Evolutionary conservation across 768 basidiomycete genomes (phyloP), one percentile per base, ranked within the genome.

Genomic region (Tylopilus felleus): DNA sequence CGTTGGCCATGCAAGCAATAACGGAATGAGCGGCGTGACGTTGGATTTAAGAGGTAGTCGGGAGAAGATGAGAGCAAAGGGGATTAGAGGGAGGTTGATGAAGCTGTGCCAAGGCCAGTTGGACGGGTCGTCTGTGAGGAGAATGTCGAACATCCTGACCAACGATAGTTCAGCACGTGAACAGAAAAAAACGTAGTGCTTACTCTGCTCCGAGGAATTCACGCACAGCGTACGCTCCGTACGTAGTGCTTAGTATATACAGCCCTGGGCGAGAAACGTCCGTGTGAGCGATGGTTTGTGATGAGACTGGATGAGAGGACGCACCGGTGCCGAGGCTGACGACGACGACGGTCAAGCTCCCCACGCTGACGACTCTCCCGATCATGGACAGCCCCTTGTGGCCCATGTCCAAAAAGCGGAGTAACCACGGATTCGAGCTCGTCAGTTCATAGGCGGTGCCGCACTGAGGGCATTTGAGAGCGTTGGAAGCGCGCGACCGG

Each of bases 381-480:
- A 77, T 63, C 21, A 71, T 70, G 47, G 82, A 79, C 22, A 87
- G 55, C 2, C 72, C 40, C 47, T 65, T 75, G 65, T 88, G 85
- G 14, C 80, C 72, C 1, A 68, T 53, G n/a, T 81, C 71, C 52
- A 90, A 59, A 22, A 81, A 50, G 16, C 74, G 71, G 31, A 90
- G 73, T 0, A 80, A 36, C 12, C 71, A 49, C 1, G 87, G 84
- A 49, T 83, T 80, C 10, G 83, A 71, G 69, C 86, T 90, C 58
- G 83, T 79, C 47, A 90, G 65, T 65, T 86, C 81, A 64, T 90
- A 91, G 33, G 64, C 61, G 0, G 83, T 74, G 12, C 83, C 77
- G 56, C 90, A 92, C 57, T 92, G 90, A 0, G 90, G 88, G 60
- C 90, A 92, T 63, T 89, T 88, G 56, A 90, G 77, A 0, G 88